Evolutionary conservation across 805 yeast species (phyloP), one percentile per base, ranked within the genome.

Genomic region (Jamesozyma piceae): DNA sequence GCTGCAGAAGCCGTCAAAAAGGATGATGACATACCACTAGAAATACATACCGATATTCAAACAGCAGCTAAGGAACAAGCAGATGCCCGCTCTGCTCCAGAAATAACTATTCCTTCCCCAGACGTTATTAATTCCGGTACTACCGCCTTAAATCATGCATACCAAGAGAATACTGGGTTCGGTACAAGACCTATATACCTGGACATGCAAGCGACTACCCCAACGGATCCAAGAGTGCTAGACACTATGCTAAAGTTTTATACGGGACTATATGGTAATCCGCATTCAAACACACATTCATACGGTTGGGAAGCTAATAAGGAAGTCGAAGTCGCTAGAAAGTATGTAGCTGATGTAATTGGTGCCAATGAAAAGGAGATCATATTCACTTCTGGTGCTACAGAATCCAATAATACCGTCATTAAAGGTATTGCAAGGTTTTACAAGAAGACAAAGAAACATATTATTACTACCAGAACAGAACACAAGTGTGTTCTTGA

Each of bases 401-500:
- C 99, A 4, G 99, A 92, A 64, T 79, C 92, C 37, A 92, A 92
- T 68, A 92, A 94, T 63, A 85, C 86, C 86, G 89, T 84, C 24
- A 67, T 92, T 52, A 92, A 92, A 66, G 99, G 99, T 59, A 95
- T 92, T 14, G 90, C 96, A 2, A 74, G 96, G 47, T 92, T 92
- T 65, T 92, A 90, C 70, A 75, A 77, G 46, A 84, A 82, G 57
- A 82, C 90, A 34, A 92, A 90, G 69, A 82, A 78, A 58, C 99
- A 92, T 65, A 82, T 92, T 54, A 89, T 92, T 62, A 92, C 99
- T 20, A 78, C 95, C 2, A 95, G 88, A 65, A 92, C 97, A 1
- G 99, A 92, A 66, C 99, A 92, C 68, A 92, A 92, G 69, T 92
- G 99, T 73, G 96, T 92, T n/a, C 70, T 92, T 64, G 98, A 92